Percentiles rank a stretch among this genome's conserved stretches.
These are phyloP conservation scores for Kodamaea neixiangensis DNA, from an alignment of 805 yeast genomes.

Conservation along the genomic window DNA sequence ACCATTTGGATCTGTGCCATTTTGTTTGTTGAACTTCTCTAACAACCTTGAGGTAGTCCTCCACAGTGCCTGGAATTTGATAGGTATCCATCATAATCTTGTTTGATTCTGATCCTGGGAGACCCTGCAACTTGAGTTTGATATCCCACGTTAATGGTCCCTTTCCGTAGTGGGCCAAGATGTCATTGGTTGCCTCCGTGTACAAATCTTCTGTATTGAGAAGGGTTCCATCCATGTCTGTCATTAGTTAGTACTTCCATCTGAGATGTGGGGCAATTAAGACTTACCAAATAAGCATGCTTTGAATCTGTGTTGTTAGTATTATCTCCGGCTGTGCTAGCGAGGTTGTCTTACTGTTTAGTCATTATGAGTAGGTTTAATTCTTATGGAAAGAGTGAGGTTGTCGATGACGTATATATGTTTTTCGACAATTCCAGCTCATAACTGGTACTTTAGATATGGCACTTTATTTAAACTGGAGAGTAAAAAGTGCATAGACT, in stretches of 20 bases:
- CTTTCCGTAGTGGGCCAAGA: constrained; percentile 67
- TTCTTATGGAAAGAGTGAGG: background rate
- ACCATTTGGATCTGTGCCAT: constrained; percentile 66
- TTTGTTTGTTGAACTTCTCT: constrained; percentile 52
- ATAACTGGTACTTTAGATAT: background rate
- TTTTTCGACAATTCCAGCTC: background rate
- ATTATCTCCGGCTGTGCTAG: background rate
- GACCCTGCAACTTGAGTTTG: constrained; percentile 84
- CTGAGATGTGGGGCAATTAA: background rate
- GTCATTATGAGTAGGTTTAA: background rate
- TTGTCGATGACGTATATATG: background rate
- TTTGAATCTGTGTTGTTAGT: constrained; percentile 33
- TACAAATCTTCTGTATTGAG: constrained; percentile 91
- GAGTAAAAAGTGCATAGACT: too few relatives aligned
- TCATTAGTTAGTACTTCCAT: constrained; percentile 18
- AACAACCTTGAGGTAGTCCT: constrained; percentile 58
- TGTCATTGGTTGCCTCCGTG: constrained; percentile 71
- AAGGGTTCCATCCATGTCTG: constrained; percentile 93
- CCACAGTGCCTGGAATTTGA: constrained; percentile 62
- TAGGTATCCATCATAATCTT: constrained; percentile 66
- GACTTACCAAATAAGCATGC: constrained; percentile 74
- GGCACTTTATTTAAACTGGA: background rate
- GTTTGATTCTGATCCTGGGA: constrained; percentile 81
- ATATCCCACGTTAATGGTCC: constrained; percentile 90
- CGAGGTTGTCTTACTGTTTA: background rate